Percentiles rank a stretch among this genome's conserved stretches.
Evolutionary conservation across 768 basidiomycete species (phyloP).

Genomic region (Pholiota molesta): DNA sequence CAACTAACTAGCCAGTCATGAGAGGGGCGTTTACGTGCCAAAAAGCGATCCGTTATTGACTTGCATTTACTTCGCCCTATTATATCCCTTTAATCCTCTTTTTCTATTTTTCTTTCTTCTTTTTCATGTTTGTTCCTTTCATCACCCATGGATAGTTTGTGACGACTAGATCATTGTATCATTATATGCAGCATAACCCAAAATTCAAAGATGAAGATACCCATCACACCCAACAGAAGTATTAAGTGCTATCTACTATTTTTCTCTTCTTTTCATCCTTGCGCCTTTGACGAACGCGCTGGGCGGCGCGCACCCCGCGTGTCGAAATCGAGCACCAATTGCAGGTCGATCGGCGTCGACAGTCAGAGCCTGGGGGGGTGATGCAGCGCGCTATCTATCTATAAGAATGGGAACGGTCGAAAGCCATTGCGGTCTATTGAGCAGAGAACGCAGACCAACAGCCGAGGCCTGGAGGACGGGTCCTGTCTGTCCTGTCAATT

Average conservation of each 20-base stretch:
- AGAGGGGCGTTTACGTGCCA: neutral
- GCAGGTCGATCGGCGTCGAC: too few relatives aligned
- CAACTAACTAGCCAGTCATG: too few relatives aligned
- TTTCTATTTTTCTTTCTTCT: neutral
- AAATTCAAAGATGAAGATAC: neutral
- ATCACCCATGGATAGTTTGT: neutral
- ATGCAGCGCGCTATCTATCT: too few relatives aligned
- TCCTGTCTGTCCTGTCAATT: too few relatives aligned
- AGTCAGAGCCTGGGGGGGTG: too few relatives aligned
- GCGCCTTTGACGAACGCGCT: neutral
- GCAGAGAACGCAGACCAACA: too few relatives aligned
- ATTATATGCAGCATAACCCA: neutral
- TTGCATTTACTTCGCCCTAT: neutral
- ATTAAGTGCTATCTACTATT: neutral
- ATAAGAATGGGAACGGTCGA: too few relatives aligned
- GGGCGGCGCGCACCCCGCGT: too few relatives aligned
- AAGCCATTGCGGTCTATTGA: too few relatives aligned
- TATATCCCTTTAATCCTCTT: neutral
- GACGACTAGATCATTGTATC: constrained; percentile 1
- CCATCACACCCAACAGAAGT: too few relatives aligned
- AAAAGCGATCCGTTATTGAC: neutral
- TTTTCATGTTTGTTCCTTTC: neutral
- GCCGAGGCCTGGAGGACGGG: too few relatives aligned
- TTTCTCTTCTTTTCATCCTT: neutral
- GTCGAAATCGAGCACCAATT: too few relatives aligned